A percentile compares a stretch with the other conserved stretches of the same genome.
Conservation (phyloP, 768 basidiomycete genomes). For the Daedaleopsis nitida region DNA sequence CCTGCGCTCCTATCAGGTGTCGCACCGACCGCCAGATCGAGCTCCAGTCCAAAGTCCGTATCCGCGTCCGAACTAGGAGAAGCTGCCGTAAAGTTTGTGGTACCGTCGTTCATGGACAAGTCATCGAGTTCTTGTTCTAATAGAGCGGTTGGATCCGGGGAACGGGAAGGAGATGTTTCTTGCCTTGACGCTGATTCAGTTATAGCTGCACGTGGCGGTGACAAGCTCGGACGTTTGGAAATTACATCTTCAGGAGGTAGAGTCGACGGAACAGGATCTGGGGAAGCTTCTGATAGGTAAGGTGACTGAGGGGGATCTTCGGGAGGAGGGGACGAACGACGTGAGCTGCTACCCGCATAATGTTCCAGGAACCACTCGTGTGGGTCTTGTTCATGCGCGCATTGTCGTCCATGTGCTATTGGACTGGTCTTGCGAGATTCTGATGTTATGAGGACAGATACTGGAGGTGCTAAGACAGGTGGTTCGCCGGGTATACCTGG, state of each 20-base stretch:
- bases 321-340: constrained; percentile 31
- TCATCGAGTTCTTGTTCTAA: constrained; percentile 21
- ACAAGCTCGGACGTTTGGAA: background rate
- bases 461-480: too few relatives aligned
- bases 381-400: constrained; percentile 45
- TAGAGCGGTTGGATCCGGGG: constrained; percentile 23
- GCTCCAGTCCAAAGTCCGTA: constrained; percentile 31
- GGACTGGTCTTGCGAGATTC: background rate
- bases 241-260: background rate
- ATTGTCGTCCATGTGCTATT: background rate
- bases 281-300: background rate
- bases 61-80: constrained; percentile 7
- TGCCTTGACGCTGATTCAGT: background rate
- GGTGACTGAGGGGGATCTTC: constrained; percentile 11
- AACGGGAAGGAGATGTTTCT: constrained; percentile 11
- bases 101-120: background rate
- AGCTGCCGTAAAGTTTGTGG: background rate
- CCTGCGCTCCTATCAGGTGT: constrained; percentile 6
- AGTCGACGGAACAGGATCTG: background rate
- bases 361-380: constrained; percentile 66
- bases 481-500: background rate
- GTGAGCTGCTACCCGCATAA: constrained; percentile 37
- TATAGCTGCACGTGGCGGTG: background rate
- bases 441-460: background rate
- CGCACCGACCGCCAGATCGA: constrained; percentile 36